Base-by-base conservation (phyloP, 164 flowering plant genomes). In the Saururus chinensis region DNA sequence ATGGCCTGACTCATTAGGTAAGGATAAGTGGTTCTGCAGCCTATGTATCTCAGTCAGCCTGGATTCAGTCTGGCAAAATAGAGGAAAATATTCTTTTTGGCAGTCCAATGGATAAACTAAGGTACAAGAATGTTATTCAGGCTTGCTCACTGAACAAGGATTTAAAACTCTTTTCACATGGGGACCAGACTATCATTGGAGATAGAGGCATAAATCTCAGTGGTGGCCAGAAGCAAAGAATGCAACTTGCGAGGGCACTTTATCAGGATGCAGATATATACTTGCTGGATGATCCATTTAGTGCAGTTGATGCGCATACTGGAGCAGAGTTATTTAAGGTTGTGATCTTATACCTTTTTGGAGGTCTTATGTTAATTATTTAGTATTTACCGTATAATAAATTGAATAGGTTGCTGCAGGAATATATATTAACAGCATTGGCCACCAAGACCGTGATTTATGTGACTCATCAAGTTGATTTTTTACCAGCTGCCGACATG, bases 401-500 rank as follows among this genome's bases (percentile, higher is more conserved):
- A 67, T 19, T 62, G 13, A 26, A 17, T 14, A 64, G n/a, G n/a
- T 23, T 57, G 60, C 57, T 82, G 79, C 90, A 95, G 99, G 99
- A 95, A 61, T 95, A 84, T 70, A 89, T 95, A 71, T 22, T 89
- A 81, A 79, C 87, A 45, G 98, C 96, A 52, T 72, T 95, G 59
- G 89, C 84, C 49, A 62, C 76, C n/a, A 95, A 89, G 77, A 95
- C 98, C 37, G 95, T 89, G 51, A 66, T 95, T 66, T 91, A 81
- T 76, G 99, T 95, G 40, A 95, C 99, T 23, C 99, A 95, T 76
- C 99, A 95, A 81, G 89, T 95, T 70, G 99, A 95, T 67, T 95
- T 91, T 77, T 73, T 95, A 62, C 99, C 98, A 45, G 81, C 96
- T 58, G 93, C 90, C 51, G 98, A 95, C 72, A 59, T 91, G 75